Base-by-base conservation (phyloP, 139 green algal species). In the Diplosphaera chodatii region DNA sequence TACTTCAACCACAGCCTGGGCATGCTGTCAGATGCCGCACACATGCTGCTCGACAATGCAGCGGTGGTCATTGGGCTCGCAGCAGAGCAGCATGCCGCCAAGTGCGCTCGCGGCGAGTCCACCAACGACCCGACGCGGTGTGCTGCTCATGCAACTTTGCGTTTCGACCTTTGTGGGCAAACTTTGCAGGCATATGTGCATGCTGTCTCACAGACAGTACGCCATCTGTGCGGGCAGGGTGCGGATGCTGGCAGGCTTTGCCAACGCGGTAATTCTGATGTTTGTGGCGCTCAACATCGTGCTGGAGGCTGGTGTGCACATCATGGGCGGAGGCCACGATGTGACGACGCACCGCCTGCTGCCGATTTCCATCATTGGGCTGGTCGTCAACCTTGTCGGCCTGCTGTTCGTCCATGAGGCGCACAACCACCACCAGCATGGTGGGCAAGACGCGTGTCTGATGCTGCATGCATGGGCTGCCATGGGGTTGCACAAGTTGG, bases 1-100 rank as follows among this genome's bases (percentile, higher is more conserved):
- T 78, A 74, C 21, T 18, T 73, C 28, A 73, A 40, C 69, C 82
- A 83, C 69, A 82, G 68, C 64, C 64, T 68, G 64, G 64, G 48
- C 48, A 59, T 66, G 30, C 55, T 82, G 28, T 82, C 84, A 27
- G 80, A 88, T 40, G 71, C 80, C 1, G 83, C 77, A 1, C 81
- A 88, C 33, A 77, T 88, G 76, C 68, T 83, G 23, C 75, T 88
- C 37, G 83, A 88, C 70, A 81, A 77, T 40, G 78, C 74, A 8
- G 75, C 74, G 16, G 40, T 83, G 25, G 75, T 70, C 22, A 83
- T 83, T 25, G 48, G 48, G 3, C 48, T 59, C 13, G 48, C 25
- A 18, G 48, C 48, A 27, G 78, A 76, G 29, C 69, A 78, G 8
- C 82, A 83, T 64, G 78, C 78, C 16, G 79, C 78, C 30, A 78